Conservation (phyloP, 2,329 filamentous ascomycete species). For the Claviceps citrina region DNA sequence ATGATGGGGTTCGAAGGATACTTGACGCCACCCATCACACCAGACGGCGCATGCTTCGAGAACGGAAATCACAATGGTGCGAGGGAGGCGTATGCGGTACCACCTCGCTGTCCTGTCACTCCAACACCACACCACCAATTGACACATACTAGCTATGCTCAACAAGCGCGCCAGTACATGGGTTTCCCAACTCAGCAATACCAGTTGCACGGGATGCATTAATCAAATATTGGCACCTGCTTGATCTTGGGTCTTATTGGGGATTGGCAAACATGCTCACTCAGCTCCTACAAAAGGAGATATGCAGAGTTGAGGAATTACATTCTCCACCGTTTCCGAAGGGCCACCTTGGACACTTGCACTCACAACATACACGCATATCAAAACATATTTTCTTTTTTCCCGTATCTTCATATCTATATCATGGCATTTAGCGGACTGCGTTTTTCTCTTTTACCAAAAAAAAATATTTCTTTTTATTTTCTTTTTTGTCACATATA, state of each 20-base stretch:
- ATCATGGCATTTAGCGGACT: constrained; percentile 33
- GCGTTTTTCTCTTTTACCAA: constrained; percentile 15
- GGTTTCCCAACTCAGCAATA: constrained; percentile 26
- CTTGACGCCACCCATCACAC: constrained; percentile 73
- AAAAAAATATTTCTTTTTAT: constrained; percentile 11
- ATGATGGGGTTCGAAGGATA: constrained; percentile 56
- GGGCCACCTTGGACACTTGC: background rate
- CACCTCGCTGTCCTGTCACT: constrained; percentile 45
- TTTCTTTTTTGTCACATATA: background rate
- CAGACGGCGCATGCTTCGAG: constrained; percentile 47
- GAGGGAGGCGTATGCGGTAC: constrained; percentile 32
- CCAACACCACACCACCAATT: constrained; percentile 31
- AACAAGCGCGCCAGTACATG: constrained; percentile 20
- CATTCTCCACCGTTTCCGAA: no score
- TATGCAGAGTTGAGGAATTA: no score
- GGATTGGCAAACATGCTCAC: background rate
- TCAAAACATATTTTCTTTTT: background rate
- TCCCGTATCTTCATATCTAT: constrained; percentile 14
- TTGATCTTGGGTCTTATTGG: background rate
- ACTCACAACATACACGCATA: background rate
- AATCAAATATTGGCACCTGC: constrained; percentile 24
- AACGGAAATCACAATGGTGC: constrained; percentile 19
- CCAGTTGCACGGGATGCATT: constrained; percentile 17
- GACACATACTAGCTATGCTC: constrained; percentile 16
- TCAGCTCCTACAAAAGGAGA: background rate